Evolutionary conservation across 1,284 basidiomycete species (phyloP).

Genomic region (Irpex rosettiformis): DNA sequence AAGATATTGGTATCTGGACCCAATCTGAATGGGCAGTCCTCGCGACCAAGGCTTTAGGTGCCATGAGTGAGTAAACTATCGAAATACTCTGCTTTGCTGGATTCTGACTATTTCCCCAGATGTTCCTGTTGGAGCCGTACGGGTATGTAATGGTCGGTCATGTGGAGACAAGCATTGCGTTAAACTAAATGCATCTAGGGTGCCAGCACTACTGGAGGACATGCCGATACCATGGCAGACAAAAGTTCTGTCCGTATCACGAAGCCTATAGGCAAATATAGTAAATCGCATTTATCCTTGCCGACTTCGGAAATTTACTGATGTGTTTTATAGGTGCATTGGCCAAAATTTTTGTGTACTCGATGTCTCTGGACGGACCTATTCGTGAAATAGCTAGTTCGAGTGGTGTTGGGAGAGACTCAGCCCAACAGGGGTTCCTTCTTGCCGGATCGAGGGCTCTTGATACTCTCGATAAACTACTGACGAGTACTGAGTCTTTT

Average conservation of each 20-base stretch:
- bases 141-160: constrained; percentile 36
- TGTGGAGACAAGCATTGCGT: constrained; percentile 6
- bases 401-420: constrained; percentile 26
- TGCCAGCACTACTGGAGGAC: constrained; percentile 56
- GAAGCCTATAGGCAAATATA: constrained; percentile 68
- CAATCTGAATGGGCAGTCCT: constrained; percentile 84
- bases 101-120: constrained; percentile 37
- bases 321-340: constrained; percentile 55
- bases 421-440: constrained; percentile 47
- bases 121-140: constrained; percentile 68
- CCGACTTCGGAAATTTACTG: constrained; percentile 9
- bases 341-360: constrained; percentile 88
- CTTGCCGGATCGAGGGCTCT: constrained; percentile 88
- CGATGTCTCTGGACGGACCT: constrained; percentile 84
- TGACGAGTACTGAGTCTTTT: constrained; percentile 91
- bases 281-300: constrained; percentile 38
- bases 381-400: constrained; percentile 39
- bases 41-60: constrained; percentile 83
- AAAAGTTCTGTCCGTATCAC: constrained; percentile 75
- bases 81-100: constrained; percentile 5
- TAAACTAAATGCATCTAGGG: constrained; percentile 37
- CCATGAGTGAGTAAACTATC: constrained; percentile 67
- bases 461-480: constrained; percentile 83
- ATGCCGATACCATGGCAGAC: constrained; percentile 65
- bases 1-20: constrained; percentile 87